These are phyloP conservation scores for Cercospora sp. DNA, from an alignment of 2,329 filamentous ascomycete species.

Conservation along the genomic window DNA sequence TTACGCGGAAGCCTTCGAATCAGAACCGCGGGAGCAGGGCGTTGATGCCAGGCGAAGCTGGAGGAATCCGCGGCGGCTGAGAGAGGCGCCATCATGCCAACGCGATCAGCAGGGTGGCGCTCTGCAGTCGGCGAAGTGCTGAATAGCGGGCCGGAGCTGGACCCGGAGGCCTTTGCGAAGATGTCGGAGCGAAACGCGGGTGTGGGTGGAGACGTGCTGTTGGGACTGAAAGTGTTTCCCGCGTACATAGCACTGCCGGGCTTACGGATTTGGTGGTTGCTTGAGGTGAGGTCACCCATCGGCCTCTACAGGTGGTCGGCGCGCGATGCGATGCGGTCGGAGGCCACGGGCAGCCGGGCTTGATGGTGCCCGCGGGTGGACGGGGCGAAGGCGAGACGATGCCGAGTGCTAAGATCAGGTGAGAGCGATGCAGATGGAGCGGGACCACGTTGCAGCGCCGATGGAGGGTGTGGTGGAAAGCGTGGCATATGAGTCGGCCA, in stretches of 20 bases:
- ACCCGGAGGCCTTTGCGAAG: conserved; percentile 36
- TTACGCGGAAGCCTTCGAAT: conserved; percentile 61
- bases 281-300: conserved; percentile 26
- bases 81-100: conserved; percentile 35
- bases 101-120: conserved; percentile 42
- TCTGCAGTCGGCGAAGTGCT: conserved; percentile 45
- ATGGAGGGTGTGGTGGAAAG: conserved; percentile 2
- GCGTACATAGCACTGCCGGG: conserved; percentile 25
- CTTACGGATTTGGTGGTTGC: conserved; percentile 18
- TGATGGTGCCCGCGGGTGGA: neutral
- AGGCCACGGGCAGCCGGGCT: conserved; percentile 2
- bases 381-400: neutral
- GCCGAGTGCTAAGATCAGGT: neutral
- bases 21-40: conserved; percentile 46
- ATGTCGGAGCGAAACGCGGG: conserved; percentile 38
- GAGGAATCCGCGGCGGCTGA: conserved; percentile 30
- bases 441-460: neutral
- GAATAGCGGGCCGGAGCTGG: conserved; percentile 40
- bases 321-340: neutral
- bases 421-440: neutral
- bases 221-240: conserved; percentile 23
- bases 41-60: conserved; percentile 23
- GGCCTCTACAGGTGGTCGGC: conserved; percentile 1
- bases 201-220: conserved; percentile 26
- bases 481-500: conserved; percentile 8